phyloP scores from a whole-genome alignment of 176 grass and related monocot species.

The Ampelocalamus luodianensis region DNA sequence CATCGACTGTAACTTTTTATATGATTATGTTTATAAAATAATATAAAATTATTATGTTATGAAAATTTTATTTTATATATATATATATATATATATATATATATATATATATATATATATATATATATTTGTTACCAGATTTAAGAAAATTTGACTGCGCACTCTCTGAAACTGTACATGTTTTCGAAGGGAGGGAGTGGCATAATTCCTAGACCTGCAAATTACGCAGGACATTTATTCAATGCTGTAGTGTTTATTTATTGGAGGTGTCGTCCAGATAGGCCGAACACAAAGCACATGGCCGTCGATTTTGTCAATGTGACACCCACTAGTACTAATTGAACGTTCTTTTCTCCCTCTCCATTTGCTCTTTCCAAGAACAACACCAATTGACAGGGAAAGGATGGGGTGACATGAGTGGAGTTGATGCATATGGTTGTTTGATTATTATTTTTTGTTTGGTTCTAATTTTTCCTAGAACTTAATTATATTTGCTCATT shows the following conservation, averaged over 20 bases:
- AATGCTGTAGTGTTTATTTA: neutral
- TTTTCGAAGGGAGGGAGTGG: no score
- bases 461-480: neutral
- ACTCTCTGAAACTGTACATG: no score
- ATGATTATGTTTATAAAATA: no score
- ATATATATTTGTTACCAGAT: no score
- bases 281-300: slow-evolving; percentile 16
- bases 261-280: neutral
- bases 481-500: neutral
- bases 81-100: no score
- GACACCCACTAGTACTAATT: neutral
- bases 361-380: slow-evolving; percentile 42
- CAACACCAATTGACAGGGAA: slow-evolving; percentile 33
- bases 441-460: neutral
- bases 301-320: neutral
- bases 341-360: neutral
- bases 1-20: no score
- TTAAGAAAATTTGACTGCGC: no score
- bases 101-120: no score
- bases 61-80: no score
- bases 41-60: no score
- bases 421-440: slow-evolving; percentile 15
- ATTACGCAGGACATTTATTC: neutral
- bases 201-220: neutral
- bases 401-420: slow-evolving; percentile 47